Evolutionary conservation across 176 grass and related monocot species (phyloP).

Genomic region (Cenchrus fungigraminus): DNA sequence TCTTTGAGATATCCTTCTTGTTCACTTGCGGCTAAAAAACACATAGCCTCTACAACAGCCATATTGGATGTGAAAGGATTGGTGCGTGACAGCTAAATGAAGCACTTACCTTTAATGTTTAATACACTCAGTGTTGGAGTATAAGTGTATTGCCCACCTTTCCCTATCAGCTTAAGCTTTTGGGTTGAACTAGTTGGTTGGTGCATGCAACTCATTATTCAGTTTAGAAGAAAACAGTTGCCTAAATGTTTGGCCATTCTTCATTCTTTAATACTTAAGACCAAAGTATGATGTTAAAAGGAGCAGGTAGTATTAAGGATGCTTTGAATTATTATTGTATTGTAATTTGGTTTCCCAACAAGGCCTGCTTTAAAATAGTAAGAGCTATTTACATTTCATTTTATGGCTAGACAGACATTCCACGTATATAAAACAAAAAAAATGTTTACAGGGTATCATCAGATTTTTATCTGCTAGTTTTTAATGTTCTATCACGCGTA

Average conservation of each 20-base stretch:
- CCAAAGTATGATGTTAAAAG: constrained; percentile 24
- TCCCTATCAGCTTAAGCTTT: too few species aligned
- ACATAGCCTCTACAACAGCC: constrained; percentile 78
- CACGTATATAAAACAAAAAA: constrained; percentile 28
- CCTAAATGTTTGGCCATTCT: constrained; percentile 35
- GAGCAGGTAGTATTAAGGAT: constrained; percentile 27
- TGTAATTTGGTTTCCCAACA: constrained; percentile 36
- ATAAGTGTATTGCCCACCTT: too few species aligned
- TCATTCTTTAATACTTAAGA: constrained; percentile 21
- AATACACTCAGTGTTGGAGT: neutral
- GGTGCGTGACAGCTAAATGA: constrained; percentile 51
- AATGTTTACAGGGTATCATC: neutral
- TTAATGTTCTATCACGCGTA: neutral
- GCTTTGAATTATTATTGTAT: constrained; percentile 5
- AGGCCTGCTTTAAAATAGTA: constrained; percentile 4
- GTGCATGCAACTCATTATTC: too few species aligned
- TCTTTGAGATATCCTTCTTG: constrained; percentile 84
- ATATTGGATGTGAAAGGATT: constrained; percentile 92
- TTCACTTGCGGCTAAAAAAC: constrained; percentile 77
- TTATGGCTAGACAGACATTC: constrained; percentile 15
- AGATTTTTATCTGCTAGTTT: neutral
- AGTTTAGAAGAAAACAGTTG: constrained; percentile 31
- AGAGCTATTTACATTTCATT: neutral
- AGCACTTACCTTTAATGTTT: constrained; percentile 22
- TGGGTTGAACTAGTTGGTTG: too few species aligned